Conservation (phyloP, 2,329 filamentous ascomycete species). For the Sclerotinia nivalis region DNA sequence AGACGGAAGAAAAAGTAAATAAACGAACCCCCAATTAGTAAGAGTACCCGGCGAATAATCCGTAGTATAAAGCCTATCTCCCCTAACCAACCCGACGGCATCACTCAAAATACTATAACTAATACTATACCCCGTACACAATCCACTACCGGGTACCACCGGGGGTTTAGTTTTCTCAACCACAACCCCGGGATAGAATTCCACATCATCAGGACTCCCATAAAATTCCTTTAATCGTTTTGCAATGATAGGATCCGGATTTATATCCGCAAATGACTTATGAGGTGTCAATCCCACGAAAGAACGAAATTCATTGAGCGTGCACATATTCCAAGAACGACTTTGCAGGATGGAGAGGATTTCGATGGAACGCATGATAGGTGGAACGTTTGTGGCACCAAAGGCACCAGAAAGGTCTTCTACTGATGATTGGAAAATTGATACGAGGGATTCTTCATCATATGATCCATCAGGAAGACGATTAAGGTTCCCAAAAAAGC, state of each 20-base stretch:
- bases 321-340: conserved; percentile 46
- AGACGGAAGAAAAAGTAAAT: background rate
- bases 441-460: conserved; percentile 73
- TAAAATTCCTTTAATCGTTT: conserved; percentile 67
- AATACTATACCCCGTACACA: conserved; percentile 55
- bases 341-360: conserved; percentile 51
- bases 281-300: conserved; percentile 54
- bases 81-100: conserved; percentile 59
- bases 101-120: conserved; percentile 60
- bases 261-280: conserved; percentile 53
- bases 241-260: conserved; percentile 44
- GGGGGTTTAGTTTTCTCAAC: conserved; percentile 57
- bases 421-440: conserved; percentile 60
- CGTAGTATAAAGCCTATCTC: conserved; percentile 56
- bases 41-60: conserved; percentile 61
- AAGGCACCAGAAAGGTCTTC: conserved; percentile 53
- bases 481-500: conserved; percentile 66
- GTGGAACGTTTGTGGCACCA: conserved; percentile 51
- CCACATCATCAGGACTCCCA: conserved; percentile 57
- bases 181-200: conserved; percentile 69
- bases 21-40: conserved; percentile 76
- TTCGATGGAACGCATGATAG: conserved; percentile 50
- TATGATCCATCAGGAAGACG: conserved; percentile 68
- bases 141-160: conserved; percentile 53
- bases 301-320: conserved; percentile 47